phyloP scores from a whole-genome alignment of 345 rosid species.

The Lepidium sativum region DNA sequence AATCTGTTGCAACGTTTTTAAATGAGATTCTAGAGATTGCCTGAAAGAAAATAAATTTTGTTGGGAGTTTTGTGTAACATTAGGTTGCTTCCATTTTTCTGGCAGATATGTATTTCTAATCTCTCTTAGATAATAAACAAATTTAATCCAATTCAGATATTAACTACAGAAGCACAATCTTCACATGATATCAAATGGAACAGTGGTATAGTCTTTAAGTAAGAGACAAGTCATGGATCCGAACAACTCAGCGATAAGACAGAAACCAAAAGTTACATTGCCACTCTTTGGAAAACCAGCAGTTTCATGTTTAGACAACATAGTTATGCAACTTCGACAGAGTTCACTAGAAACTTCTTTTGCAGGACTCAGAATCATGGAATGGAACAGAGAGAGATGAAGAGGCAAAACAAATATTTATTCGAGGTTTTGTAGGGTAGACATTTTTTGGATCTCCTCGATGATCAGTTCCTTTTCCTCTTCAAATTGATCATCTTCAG shows the following conservation, averaged over 20 bases:
- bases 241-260: not conserved
- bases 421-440: constrained; percentile 32
- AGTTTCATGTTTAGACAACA: not conserved
- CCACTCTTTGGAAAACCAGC: not conserved
- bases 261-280: constrained; percentile 12
- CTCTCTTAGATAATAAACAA: not conserved
- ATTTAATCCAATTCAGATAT: not conserved
- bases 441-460: constrained; percentile 62
- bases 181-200: not conserved
- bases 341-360: not conserved
- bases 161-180: constrained; percentile 4
- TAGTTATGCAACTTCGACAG: not conserved
- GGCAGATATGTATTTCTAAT: constrained; percentile 6
- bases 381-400: not conserved
- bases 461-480: constrained; percentile 92
- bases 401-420: not conserved
- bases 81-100: not conserved
- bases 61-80: not conserved
- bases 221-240: not conserved
- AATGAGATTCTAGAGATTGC: constrained; percentile 4
- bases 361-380: not conserved
- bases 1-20: constrained; percentile 3
- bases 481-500: constrained; percentile 87
- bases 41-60: constrained; percentile 1
- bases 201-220: constrained; percentile 5